Conservation (phyloP, 1,139 yeast genomes). For the Candida pseudocylindracea region DNA sequence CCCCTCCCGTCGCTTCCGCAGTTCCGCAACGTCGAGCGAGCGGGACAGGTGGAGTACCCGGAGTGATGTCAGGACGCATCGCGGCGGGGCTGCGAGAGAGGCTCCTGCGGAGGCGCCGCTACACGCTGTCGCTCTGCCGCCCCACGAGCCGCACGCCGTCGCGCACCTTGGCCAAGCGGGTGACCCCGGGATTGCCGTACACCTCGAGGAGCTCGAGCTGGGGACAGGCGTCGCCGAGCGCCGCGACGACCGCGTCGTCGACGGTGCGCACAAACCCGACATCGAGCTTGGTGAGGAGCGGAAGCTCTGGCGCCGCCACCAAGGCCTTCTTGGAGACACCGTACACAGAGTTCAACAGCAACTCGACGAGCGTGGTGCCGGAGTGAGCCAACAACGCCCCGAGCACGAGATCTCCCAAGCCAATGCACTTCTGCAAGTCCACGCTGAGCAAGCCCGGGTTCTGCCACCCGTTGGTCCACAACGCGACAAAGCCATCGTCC, state of each 20-base stretch:
- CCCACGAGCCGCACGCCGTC: constrained; percentile 48
- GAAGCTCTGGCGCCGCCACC: constrained; percentile 14
- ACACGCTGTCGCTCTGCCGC: constrained; percentile 34
- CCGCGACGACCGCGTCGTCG: constrained; percentile 36
- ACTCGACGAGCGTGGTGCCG: constrained; percentile 36
- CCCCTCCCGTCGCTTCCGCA: no score
- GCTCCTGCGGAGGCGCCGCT: no score
- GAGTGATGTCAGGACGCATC: no score
- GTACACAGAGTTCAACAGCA: constrained; percentile 51
- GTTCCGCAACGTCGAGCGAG: no score
- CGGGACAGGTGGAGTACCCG: no score
- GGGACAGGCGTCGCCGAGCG: constrained; percentile 32
- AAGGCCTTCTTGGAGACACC: constrained; percentile 28
- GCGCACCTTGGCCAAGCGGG: constrained; percentile 26
- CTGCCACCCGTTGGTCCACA: constrained; percentile 19
- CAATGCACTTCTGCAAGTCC: constrained; percentile 44
- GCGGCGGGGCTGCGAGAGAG: no score
- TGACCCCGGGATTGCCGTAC: constrained; percentile 56
- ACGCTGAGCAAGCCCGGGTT: constrained; percentile 28
- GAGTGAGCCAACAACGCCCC: constrained; percentile 43
- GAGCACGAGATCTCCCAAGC: constrained; percentile 39
- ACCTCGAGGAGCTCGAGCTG: constrained; percentile 47
- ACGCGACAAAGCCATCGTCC: constrained; percentile 39
- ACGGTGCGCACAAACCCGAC: constrained; percentile 57
- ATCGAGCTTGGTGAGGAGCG: constrained; percentile 42